These are phyloP conservation scores for Miamiensis avidus DNA, from an alignment of 169 alveolate species.

Conservation along the genomic window DNA sequence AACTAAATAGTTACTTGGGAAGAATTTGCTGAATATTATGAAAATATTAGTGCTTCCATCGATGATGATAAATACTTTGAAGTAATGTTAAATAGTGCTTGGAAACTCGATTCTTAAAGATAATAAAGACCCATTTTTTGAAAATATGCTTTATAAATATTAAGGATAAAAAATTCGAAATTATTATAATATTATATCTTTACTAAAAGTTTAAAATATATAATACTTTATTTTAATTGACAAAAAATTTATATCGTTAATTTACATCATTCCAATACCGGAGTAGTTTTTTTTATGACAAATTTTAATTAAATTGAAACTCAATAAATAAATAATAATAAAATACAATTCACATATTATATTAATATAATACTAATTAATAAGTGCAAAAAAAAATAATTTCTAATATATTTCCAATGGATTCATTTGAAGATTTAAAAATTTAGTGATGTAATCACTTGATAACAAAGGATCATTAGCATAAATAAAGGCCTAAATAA, in stretches of 20 bases:
- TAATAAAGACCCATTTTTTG: neutral
- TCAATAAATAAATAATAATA: too few species aligned
- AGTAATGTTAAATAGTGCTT: conserved; percentile 75
- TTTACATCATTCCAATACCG: neutral
- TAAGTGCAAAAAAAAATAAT: neutral
- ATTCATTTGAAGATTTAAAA: too few species aligned
- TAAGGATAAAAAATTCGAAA: too few species aligned
- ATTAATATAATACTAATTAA: neutral
- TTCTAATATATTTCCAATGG: neutral
- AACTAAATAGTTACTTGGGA: conserved; percentile 65
- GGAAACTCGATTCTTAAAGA: conserved; percentile 46
- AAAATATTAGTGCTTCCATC: conserved; percentile 69
- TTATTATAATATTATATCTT: too few species aligned
- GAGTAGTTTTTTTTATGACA: neutral
- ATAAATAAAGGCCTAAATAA: neutral
- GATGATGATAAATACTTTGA: conserved; percentile 82
- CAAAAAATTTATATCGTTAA: neutral
- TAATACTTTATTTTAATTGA: too few species aligned
- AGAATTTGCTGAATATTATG: conserved; percentile 82
- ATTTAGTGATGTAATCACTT: too few species aligned
- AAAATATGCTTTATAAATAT: neutral
- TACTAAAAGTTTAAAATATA: too few species aligned
- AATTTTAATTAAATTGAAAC: too few species aligned
- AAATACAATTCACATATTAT: neutral
- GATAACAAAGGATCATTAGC: neutral